Evolutionary conservation across 495 filamentous ascomycete genomes (phyloP).

Genomic region (Oidiodendron maius): DNA sequence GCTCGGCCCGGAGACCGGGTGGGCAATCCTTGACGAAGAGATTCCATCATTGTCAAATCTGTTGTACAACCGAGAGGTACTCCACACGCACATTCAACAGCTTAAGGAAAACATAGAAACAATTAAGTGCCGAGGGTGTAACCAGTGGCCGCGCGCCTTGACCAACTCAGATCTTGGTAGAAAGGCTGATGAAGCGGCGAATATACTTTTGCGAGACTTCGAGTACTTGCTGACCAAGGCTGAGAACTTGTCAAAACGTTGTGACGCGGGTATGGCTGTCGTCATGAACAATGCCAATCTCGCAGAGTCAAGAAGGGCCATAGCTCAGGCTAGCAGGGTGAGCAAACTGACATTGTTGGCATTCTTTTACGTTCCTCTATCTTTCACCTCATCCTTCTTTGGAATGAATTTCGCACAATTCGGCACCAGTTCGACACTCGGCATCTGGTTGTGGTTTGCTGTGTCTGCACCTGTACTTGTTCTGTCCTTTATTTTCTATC

Average conservation of each 20-base stretch:
- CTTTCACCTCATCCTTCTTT: slow-evolving; percentile 20
- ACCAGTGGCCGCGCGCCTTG: too few species aligned
- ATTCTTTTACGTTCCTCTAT: slow-evolving; percentile 14
- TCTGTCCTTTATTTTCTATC: too few species aligned
- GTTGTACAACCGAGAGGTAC: neutral
- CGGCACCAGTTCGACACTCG: slow-evolving; percentile 10
- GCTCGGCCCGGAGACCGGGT: too few species aligned
- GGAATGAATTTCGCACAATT: slow-evolving; percentile 38
- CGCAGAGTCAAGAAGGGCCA: slow-evolving; percentile 25
- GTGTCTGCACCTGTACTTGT: neutral
- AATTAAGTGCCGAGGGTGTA: neutral
- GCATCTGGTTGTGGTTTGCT: neutral
- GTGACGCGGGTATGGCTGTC: slow-evolving; percentile 18
- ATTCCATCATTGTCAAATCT: slow-evolving; percentile 14
- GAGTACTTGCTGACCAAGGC: slow-evolving; percentile 13
- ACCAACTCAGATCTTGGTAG: too few species aligned
- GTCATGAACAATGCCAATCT: slow-evolving; percentile 22
- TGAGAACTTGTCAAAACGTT: slow-evolving; percentile 11
- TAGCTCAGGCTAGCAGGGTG: slow-evolving; percentile 22
- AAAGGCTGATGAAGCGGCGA: neutral
- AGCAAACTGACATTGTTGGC: slow-evolving; percentile 26
- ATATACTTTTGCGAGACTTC: slow-evolving; percentile 22
- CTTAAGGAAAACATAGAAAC: neutral
- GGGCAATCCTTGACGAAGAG: slow-evolving; percentile 13
- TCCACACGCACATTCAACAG: neutral